Conservation (phyloP, 495 filamentous ascomycete genomes). For the Neurospora tetrasperma region DNA sequence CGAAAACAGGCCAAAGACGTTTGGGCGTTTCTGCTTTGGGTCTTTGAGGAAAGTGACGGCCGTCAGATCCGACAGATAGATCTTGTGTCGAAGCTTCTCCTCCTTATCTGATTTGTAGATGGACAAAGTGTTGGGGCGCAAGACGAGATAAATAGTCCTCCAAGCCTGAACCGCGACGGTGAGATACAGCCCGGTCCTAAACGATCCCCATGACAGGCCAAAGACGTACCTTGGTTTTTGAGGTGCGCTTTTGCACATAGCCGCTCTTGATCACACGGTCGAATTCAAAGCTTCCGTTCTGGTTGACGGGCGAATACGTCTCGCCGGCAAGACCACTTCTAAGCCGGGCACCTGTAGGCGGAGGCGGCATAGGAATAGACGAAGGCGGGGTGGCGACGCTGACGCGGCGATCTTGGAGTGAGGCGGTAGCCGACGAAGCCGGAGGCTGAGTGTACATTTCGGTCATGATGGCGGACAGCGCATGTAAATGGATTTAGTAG, state of each 20-base stretch:
- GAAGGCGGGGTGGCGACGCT: conserved; percentile 11
- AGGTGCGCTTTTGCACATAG: conserved; percentile 72
- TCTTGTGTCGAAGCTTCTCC: conserved; percentile 76
- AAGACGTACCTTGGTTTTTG: conserved; percentile 79
- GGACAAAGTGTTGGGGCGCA: conserved; percentile 86
- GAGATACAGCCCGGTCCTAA: conserved; percentile 2
- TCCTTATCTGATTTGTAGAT: conserved; percentile 91
- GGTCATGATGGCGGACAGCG: conserved; percentile 14
- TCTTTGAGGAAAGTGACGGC: conserved; percentile 83
- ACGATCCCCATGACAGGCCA: conserved; percentile 1
- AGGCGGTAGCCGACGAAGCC: conserved; percentile 10
- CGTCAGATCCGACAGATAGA: conserved; percentile 81
- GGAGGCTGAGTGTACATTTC: conserved; percentile 19
- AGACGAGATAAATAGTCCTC: conserved; percentile 83
- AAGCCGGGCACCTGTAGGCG: conserved; percentile 7
- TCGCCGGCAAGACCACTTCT: conserved; percentile 17
- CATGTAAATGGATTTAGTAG: conserved; percentile 2
- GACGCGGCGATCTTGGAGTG: conserved; percentile 9
- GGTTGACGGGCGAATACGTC: conserved; percentile 59
- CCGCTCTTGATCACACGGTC: conserved; percentile 87
- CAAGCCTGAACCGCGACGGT: conserved; percentile 47
- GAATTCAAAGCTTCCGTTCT: conserved; percentile 91
- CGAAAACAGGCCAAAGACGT: conserved; percentile 91
- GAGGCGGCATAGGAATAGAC: conserved; percentile 15
- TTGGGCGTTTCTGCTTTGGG: conserved; percentile 64